phyloP scores from a whole-genome alignment of 352 stramenopile genomes.

The Phytophthora uliginosa region DNA sequence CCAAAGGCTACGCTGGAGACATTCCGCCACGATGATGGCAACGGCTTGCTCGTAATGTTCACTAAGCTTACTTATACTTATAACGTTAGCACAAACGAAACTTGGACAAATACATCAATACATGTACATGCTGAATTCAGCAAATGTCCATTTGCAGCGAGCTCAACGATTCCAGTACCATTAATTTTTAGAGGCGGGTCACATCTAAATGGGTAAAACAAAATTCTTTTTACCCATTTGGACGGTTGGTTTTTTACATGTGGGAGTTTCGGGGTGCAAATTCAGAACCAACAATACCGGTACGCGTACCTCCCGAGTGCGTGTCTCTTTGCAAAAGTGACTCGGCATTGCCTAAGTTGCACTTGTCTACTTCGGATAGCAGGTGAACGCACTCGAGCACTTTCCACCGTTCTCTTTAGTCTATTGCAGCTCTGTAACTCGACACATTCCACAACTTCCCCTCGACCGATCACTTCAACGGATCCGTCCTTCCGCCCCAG shows the following conservation, averaged over 20 bases:
- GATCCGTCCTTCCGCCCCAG: background rate
- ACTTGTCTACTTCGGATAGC: background rate
- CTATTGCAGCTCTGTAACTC: background rate
- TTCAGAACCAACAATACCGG: too few species aligned
- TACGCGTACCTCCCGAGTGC: background rate
- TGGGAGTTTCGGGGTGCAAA: too few species aligned
- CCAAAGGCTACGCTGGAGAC: background rate
- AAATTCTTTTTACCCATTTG: background rate
- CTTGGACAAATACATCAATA: too few species aligned
- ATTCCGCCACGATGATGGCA: background rate
- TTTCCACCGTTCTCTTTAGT: background rate
- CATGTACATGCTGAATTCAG: too few species aligned
- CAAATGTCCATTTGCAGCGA: too few species aligned
- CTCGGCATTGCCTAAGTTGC: background rate
- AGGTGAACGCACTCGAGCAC: background rate
- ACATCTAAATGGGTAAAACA: background rate
- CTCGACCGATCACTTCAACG: background rate
- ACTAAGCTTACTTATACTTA: background rate
- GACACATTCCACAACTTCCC: background rate
- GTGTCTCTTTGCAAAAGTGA: background rate
- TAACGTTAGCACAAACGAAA: background rate
- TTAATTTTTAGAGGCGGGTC: too few species aligned
- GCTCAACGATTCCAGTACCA: too few species aligned
- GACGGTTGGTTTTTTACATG: too few species aligned
- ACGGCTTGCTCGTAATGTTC: background rate